Evolutionary conservation across 352 stramenopile genomes (phyloP).

Genomic region (Phytophthora lateralis): DNA sequence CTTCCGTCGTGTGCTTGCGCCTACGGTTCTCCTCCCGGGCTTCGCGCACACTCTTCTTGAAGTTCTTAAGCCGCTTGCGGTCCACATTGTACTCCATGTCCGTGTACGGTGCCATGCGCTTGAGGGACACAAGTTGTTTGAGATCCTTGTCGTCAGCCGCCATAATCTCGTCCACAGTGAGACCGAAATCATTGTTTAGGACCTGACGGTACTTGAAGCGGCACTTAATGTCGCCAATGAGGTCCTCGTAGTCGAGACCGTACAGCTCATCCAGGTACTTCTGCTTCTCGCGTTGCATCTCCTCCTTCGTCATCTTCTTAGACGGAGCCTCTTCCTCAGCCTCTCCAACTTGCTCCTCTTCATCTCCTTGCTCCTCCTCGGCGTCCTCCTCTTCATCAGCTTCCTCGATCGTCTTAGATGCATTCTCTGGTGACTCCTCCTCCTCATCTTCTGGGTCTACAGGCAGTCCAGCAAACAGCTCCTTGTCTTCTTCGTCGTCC

Average conservation of each 20-base stretch:
- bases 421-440: conserved; percentile 35
- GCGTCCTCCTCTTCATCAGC: conserved; percentile 42
- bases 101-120: conserved; percentile 95
- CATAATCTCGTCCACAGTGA: conserved; percentile 98
- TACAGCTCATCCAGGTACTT: conserved; percentile 97
- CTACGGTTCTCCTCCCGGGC: conserved; percentile 37
- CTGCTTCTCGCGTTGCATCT: conserved; percentile 86
- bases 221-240: conserved; percentile 97
- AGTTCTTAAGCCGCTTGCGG: conserved; percentile 72
- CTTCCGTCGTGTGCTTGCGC: conserved; percentile 41
- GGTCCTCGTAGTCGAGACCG: conserved; percentile 98
- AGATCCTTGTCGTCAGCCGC: conserved; percentile 96
- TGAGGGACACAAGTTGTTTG: conserved; percentile 97
- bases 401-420: conserved; percentile 35
- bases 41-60: conserved; percentile 68
- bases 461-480: conserved; percentile 77
- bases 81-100: conserved; percentile 85
- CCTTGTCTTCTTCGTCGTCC: conserved; percentile 86
- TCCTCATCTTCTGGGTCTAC: conserved; percentile 67
- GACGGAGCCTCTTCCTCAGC: conserved; percentile 45
- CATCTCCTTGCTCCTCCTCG: conserved; percentile 39
- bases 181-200: conserved; percentile 94
- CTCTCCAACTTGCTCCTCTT: conserved; percentile 59
- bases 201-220: conserved; percentile 98
- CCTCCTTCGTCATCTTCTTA: conserved; percentile 57